Percentiles rank a stretch among this genome's conserved stretches.
These are phyloP conservation scores for Odontarrhena argentea DNA, from an alignment of 345 rosid genomes.

Conservation along the genomic window DNA sequence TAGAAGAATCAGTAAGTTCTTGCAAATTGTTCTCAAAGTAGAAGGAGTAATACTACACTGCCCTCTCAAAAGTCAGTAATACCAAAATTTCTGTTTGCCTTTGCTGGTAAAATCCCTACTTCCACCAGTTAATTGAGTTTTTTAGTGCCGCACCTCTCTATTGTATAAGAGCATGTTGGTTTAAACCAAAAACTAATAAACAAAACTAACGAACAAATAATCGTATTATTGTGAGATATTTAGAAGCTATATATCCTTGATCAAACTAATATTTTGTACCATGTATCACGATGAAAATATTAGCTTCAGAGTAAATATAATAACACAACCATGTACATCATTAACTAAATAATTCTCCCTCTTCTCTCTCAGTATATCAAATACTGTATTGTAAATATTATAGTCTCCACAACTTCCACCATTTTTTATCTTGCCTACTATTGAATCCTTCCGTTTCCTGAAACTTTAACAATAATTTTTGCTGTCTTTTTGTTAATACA, in stretches of 20 bases:
- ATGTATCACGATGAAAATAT: not conserved
- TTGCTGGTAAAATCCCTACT: slow-evolving; percentile 1
- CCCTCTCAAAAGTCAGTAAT: slow-evolving; percentile 1
- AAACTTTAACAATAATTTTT: not conserved
- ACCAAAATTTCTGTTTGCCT: slow-evolving; percentile 1
- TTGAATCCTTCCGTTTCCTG: slow-evolving; percentile 1
- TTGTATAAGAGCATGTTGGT: slow-evolving; percentile 1
- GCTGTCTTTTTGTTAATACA: slow-evolving; percentile 1
- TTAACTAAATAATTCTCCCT: not conserved
- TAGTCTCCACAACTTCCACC: slow-evolving; percentile 1
- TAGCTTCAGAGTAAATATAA: not conserved
- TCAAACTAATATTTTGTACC: not conserved
- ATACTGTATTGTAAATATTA: not conserved
- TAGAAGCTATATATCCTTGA: slow-evolving; percentile 1
- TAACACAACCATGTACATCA: slow-evolving; percentile 1
- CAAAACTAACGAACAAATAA: not conserved
- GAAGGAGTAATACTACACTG: slow-evolving; percentile 1
- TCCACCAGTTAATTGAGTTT: slow-evolving; percentile 1
- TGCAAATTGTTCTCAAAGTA: slow-evolving; percentile 1
- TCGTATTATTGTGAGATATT: not conserved
- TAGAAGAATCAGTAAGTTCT: slow-evolving; percentile 1
- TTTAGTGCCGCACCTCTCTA: slow-evolving; percentile 1
- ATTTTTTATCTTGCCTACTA: not conserved
- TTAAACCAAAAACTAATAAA: not conserved
- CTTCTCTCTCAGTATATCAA: slow-evolving; percentile 1